These are phyloP conservation scores for Phyllostachys edulis DNA, from an alignment of 176 grass and related monocot genomes.

Conservation along the genomic window DNA sequence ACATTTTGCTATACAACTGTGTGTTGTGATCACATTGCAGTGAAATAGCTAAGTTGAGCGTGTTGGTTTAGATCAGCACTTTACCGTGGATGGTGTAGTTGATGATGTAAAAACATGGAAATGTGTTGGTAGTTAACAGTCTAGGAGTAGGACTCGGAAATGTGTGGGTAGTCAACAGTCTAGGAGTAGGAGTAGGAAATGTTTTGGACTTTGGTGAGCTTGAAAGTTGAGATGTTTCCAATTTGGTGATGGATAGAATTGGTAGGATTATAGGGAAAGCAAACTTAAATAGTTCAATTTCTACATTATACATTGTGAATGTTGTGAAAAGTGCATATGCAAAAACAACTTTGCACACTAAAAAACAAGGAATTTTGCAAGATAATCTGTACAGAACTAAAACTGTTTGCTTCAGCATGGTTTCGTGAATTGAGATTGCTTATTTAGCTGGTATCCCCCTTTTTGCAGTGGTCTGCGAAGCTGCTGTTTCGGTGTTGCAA, in stretches of 20 bases:
- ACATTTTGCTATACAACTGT: not conserved
- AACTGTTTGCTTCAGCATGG: not conserved
- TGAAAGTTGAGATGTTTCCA: not conserved
- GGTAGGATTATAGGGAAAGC: not conserved
- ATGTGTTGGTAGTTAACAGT: not conserved
- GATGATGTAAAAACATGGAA: not conserved
- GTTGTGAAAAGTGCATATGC: not conserved
- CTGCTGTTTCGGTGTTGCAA: conserved; percentile 92
- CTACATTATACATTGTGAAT: not conserved
- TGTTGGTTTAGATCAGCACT: too few species aligned
- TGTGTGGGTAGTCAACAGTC: not conserved
- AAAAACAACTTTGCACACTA: not conserved
- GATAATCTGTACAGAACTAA: not conserved
- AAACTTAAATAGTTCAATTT: not conserved
- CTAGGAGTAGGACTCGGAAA: not conserved
- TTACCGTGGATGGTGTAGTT: not conserved
- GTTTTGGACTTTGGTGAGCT: not conserved
- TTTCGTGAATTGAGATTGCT: conserved; percentile 30
- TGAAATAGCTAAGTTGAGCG: not conserved
- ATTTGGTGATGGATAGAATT: not conserved
- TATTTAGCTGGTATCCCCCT: conserved; percentile 39
- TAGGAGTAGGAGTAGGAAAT: not conserved
- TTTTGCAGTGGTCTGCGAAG: conserved; percentile 94
- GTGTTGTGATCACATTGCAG: not conserved
- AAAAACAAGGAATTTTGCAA: not conserved